Evolutionary conservation across 108 stramenopile species (phyloP), one percentile per base, ranked within the genome.

Genomic region (Nitzschia sp.): DNA sequence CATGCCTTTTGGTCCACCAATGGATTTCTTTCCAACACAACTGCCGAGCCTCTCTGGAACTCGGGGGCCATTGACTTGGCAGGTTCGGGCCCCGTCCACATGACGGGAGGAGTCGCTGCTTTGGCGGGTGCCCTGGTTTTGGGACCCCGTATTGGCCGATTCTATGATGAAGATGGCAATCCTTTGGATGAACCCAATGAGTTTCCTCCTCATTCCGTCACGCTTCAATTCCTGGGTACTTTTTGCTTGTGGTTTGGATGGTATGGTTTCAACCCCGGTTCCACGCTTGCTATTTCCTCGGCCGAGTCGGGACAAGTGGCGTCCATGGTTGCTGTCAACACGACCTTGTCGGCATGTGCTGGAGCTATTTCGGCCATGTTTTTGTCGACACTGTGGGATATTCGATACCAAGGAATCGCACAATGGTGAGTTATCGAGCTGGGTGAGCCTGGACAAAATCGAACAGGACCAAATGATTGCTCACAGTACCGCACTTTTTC

Each of bases 251-350:
- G 95, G 95, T 86, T 95, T 48, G 97, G 95, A 54, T 72, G 97
- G 97, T 95, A 94, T 59, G 95, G 94, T n/a, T 97, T 97, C 90
- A 97, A 97, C 80, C 78, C 84, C 17, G 94, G 91, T 19, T 93
- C 90, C 15, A 85, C 91, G 8, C 78, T 93, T 23, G 47, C 46
- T 9, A 87, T 91, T 55, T 63, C 64, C 45, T 67, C 56, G 27
- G 47, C 32, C 2, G 69, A 46, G 15, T 48, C 56, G 6, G 87
- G 74, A 5, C 60, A 71, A 8, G 74, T 92, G 28, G 79, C 86
- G 8, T 89, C 91, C 0, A 72, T 89, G n/a, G 76, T 63, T 1
- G 95, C 86, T 17, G 91, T 96, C 58, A 98, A 88, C 66, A 88
- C 92, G 9, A 95, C 92, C 42, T 66, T 93, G 13, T 70, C 84